Percentiles rank a stretch among this genome's conserved stretches.
These are phyloP conservation scores for Mycena indigotica DNA, from an alignment of 768 basidiomycete genomes.

Conservation along the genomic window DNA sequence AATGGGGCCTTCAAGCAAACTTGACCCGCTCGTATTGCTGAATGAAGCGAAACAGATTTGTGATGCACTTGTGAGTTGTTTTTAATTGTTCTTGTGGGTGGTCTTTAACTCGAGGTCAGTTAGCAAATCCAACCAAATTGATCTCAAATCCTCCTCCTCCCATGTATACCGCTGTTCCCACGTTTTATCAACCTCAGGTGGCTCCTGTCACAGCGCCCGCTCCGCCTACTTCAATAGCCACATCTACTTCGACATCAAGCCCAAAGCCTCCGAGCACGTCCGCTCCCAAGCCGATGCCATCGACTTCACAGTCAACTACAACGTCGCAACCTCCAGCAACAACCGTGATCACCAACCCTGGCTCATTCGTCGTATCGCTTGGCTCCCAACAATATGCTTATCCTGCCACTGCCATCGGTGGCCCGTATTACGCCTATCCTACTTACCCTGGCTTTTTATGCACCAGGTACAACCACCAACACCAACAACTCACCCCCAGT, in stretches of 20 bases:
- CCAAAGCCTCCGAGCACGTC: slow-evolving; percentile 31
- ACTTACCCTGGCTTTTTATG: slow-evolving; percentile 27
- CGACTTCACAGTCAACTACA: slow-evolving; percentile 33
- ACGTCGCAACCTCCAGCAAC: slow-evolving; percentile 34
- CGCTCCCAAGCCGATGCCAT: slow-evolving; percentile 28
- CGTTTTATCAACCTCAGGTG: slow-evolving; percentile 38
- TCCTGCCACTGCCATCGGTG: slow-evolving; percentile 47
- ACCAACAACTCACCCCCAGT: slow-evolving; percentile 26
- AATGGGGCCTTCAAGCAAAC: slow-evolving; percentile 65
- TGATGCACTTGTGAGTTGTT: slow-evolving; percentile 63
- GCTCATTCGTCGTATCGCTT: slow-evolving; percentile 72
- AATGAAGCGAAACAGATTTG: slow-evolving; percentile 77
- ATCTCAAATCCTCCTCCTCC: slow-evolving; percentile 68
- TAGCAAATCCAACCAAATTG: slow-evolving; percentile 73
- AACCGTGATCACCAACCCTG: slow-evolving; percentile 66
- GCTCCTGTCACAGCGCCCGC: slow-evolving; percentile 31
- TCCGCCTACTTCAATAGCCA: slow-evolving; percentile 29
- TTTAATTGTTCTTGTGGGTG: slow-evolving; percentile 1
- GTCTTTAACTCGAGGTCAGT: slow-evolving; percentile 42
- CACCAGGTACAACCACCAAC: too few species aligned
- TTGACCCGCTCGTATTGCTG: slow-evolving; percentile 75
- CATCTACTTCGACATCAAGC: slow-evolving; percentile 33
- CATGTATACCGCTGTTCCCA: slow-evolving; percentile 51
- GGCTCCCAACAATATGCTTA: slow-evolving; percentile 52
- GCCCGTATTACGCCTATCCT: slow-evolving; percentile 18